These are phyloP conservation scores for Yamadazyma epiphylla DNA, from an alignment of 1,139 yeast species.

Conservation along the genomic window DNA sequence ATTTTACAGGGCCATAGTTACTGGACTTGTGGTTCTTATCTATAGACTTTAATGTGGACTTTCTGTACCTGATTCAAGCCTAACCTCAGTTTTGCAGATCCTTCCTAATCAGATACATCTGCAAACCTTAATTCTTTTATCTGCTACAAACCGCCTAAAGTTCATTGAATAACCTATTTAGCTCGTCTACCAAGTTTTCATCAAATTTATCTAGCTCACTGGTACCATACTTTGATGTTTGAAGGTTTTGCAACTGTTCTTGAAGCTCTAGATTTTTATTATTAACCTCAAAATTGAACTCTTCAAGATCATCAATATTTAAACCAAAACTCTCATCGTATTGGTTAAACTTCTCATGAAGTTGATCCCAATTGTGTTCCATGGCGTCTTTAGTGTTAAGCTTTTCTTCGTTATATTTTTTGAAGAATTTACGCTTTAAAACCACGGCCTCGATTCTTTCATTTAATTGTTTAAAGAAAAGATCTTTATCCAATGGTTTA, in stretches of 20 bases:
- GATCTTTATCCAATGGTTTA: constrained; percentile 17
- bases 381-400: constrained; percentile 23
- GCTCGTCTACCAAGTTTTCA: constrained; percentile 7
- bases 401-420: constrained; percentile 26
- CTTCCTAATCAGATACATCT: no score
- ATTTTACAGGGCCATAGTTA: no score
- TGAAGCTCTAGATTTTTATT: constrained; percentile 18
- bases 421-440: constrained; percentile 29
- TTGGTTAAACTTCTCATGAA: constrained; percentile 42
- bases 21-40: no score
- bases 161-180: no score
- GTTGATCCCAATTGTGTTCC: constrained; percentile 46
- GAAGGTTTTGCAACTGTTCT: constrained; percentile 14
- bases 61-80: no score
- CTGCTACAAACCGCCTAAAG: no score
- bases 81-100: no score
- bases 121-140: no score
- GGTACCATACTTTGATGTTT: constrained; percentile 15
- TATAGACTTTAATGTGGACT: no score
- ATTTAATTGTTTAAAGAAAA: constrained; percentile 29
- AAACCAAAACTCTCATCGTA: constrained; percentile 53
- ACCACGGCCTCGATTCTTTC: constrained; percentile 25
- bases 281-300: constrained; percentile 34
- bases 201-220: constrained; percentile 28
- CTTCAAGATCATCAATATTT: constrained; percentile 54